A percentile compares a stretch with the other conserved stretches of the same genome.
phyloP scores from a whole-genome alignment of 108 stramenopile genomes.

The Pelagomonas calceolata region DNA sequence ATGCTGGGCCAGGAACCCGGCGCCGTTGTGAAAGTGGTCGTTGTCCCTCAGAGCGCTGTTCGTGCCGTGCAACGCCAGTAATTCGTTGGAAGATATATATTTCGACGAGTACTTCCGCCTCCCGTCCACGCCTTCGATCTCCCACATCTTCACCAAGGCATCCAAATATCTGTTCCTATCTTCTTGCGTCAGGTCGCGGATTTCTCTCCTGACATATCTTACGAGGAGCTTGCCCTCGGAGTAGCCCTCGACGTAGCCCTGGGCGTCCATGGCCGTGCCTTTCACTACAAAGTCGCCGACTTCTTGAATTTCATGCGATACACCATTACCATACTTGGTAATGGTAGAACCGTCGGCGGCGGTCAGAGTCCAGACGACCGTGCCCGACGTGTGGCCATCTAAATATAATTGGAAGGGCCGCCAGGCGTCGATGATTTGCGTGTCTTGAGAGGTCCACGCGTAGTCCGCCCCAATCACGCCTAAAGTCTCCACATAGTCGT shows the following conservation, averaged over 20 bases:
- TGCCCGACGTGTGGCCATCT: not conserved
- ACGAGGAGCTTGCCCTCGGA: not conserved
- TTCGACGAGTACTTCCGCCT: not conserved
- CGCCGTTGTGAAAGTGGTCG: slow-evolving; percentile 12
- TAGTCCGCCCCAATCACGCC: not conserved
- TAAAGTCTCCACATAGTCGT: not conserved
- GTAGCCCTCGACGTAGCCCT: not conserved
- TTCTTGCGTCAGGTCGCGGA: not conserved
- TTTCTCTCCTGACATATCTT: not conserved
- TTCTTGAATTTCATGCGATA: no score
- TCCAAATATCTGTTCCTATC: not conserved
- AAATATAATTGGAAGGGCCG: not conserved
- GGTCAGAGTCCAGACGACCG: not conserved
- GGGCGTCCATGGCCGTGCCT: not conserved
- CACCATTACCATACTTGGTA: not conserved
- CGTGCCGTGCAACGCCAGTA: not conserved
- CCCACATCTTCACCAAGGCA: not conserved
- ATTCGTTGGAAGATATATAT: not conserved
- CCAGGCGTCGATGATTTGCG: not conserved
- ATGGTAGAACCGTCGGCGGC: not conserved
- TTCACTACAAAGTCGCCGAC: not conserved
- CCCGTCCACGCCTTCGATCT: not conserved
- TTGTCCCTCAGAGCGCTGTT: not conserved
- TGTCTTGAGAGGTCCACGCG: not conserved
- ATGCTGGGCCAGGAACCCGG: slow-evolving; percentile 4